Evolutionary conservation across 2,329 filamentous ascomycete species (phyloP), one percentile per base, ranked within the genome.

Genomic region (Daldinia eschscholtzii): DNA sequence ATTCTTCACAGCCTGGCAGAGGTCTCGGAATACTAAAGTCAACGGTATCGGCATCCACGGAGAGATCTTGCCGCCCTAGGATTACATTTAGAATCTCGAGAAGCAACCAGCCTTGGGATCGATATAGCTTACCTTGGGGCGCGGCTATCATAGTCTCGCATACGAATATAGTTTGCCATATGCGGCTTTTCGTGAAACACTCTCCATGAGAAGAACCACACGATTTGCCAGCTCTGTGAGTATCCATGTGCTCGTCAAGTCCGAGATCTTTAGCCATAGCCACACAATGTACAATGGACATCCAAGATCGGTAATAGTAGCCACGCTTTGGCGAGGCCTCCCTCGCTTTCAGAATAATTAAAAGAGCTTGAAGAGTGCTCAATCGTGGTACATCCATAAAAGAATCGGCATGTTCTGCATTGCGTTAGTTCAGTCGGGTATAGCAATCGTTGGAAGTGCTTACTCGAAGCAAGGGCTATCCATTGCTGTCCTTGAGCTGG

Each of bases 271-370:
- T 96, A 28, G 90, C 93, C 93, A 98, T 97, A 53, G 94, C 91
- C 6, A 97, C 91, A 70, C 95, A 93, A 68, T 94, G 93, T 60
- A 97, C 95, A 20, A 97, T 89, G 4, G 92, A 93, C 89, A 98
- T 97, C 95, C 96, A 98, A 0, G 96, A 98, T 41, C 95, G 91
- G 81, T 96, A 98, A 80, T 96, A 98, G 78, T 98, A 98, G 0
- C 96, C 96, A 67, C 93, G 90, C 77, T 97, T 97, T 0, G 95
- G 94, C 7, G 92, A 90, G n/a, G 93, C 92, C 80, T 98, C 95
- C 70, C 94, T 88, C 1, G 95, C 96, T 79, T 98, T 98, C 48
- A 98, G 83, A 18, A 98, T 86, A 50, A 98, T 90, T 50, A 98
- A 82, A 68, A 97, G 84, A 2, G 94, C 95, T 81, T 98, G 95